Evolutionary conservation across 1,284 basidiomycete species (phyloP), one percentile per base, ranked within the genome.

Genomic region (Cryptococcus jaspeensis): DNA sequence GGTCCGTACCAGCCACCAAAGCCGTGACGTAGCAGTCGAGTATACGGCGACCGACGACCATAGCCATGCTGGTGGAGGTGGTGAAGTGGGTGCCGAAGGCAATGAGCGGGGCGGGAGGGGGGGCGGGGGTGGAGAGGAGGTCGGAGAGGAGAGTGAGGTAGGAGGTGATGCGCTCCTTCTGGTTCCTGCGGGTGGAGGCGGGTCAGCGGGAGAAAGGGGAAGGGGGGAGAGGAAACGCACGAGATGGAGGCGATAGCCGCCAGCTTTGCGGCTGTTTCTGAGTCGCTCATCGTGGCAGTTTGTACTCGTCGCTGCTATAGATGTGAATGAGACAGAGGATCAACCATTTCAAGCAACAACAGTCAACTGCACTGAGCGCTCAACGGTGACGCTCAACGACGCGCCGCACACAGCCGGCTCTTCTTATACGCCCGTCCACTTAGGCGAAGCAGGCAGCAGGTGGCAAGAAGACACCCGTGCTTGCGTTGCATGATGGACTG

Each of bases 91-190:
- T 58, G 52, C 70, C 70, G 41, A 72, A 70, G 5, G 63, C 45
- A 38, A 65, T 61, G 15, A 76, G 65, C 79, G 53, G 83, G 80
- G 50, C 80, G 78, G 58, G 86, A n/a, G 82, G 41, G 85, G 80
- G 11, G 82, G 80, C 50, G 83, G 81, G 39, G 8, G 65, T 44
- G 9, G 62, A 52, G 36, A 78, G 65, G 8, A 78, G 70, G 7
- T 56, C 38, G 1, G 61, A 48, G 45, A 80, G 69, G 25, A 78
- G 68, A 18, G 65, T 41, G 49, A 78, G 70, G 70, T 89, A 93
- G 3, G 86, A 87, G n/a, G 85, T 81, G 0, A 84, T 86, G 70
- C 90, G 90, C 75, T 92, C 89, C 69, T 90, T 91, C 77, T 92
- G 90, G 53, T 70, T 68, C 4, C 70, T 74, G 55, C 35, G 15